Conservation (phyloP, 2,329 filamentous ascomycete species). For the Fusarium ramigenum region DNA sequence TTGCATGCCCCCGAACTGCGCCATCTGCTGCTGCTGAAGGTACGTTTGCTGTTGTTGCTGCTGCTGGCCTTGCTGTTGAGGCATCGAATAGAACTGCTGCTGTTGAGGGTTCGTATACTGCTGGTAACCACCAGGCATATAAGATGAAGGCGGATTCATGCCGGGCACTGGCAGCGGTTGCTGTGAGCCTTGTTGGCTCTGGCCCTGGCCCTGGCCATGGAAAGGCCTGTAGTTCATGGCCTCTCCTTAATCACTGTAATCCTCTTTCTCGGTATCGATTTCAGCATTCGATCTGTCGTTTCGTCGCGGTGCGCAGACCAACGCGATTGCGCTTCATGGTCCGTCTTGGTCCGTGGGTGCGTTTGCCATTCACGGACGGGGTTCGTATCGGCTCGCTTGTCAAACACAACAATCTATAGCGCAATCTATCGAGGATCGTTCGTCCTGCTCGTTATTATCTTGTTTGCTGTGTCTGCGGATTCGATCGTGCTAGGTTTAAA, state of each 20-base stretch:
- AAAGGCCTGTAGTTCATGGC: constrained; percentile 51
- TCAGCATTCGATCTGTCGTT: constrained; percentile 35
- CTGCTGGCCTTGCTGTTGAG: constrained; percentile 40
- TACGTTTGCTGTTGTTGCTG: constrained; percentile 32
- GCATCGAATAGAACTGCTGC: constrained; percentile 40
- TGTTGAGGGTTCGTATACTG: constrained; percentile 44
- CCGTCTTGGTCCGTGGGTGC: constrained; percentile 8
- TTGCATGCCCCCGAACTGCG: constrained; percentile 37
- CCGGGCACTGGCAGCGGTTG: constrained; percentile 33
- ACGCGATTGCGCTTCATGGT: constrained; percentile 43
- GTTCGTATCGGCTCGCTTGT: neutral
- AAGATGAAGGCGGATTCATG: constrained; percentile 35
- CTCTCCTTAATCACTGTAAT: constrained; percentile 3
- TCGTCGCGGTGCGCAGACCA: constrained; percentile 44
- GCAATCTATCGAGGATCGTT: neutral
- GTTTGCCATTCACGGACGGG: constrained; percentile 16
- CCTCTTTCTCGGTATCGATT: neutral
- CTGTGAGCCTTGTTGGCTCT: constrained; percentile 43
- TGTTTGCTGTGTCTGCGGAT: constrained; percentile 10
- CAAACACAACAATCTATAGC: neutral
- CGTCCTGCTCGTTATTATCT: neutral
- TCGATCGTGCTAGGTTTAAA: constrained; percentile 25
- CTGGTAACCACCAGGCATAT: constrained; percentile 33
- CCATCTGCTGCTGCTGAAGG: constrained; percentile 40
- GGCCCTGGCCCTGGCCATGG: constrained; percentile 42